Evolutionary conservation across 139 green algal genomes (phyloP).

Genomic region (Coccomyxa sp.): DNA sequence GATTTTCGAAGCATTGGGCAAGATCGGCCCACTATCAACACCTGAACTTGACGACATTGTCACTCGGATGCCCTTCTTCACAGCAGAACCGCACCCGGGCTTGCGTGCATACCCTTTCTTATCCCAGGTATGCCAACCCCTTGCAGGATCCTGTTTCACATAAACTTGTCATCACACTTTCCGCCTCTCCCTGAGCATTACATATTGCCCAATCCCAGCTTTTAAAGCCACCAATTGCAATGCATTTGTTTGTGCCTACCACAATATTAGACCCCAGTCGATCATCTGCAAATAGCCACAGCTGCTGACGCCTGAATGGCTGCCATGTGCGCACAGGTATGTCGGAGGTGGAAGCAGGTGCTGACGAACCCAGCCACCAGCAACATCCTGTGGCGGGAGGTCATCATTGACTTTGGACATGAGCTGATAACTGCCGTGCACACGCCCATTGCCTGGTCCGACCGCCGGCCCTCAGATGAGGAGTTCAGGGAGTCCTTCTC

Average conservation of each 20-base stretch:
- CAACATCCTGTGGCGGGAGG: conserved; percentile 32
- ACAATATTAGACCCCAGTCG: not conserved
- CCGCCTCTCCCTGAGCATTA: not conserved
- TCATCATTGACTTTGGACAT: conserved; percentile 57
- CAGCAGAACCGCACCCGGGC: conserved; percentile 39
- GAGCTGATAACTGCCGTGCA: conserved; percentile 63
- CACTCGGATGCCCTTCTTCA: conserved; percentile 4
- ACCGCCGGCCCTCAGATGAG: conserved; percentile 37
- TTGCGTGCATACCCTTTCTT: conserved; percentile 61
- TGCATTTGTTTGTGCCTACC: not conserved
- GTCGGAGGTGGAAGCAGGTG: conserved; percentile 41
- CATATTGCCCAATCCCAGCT: not conserved
- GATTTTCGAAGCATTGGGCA: not conserved
- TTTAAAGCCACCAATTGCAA: not conserved
- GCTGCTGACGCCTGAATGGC: not conserved
- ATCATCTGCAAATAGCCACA: not conserved
- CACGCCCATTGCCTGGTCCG: conserved; percentile 46
- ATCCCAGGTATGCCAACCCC: conserved; percentile 19
- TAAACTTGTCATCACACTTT: not conserved
- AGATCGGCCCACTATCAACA: not conserved
- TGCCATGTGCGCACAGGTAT: conserved; percentile 34
- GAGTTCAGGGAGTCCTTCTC: conserved; percentile 35
- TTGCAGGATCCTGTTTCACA: not conserved
- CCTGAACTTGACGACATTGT: not conserved
- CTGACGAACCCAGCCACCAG: conserved; percentile 27